A percentile compares a stretch with the other conserved stretches of the same genome.
Evolutionary conservation across 495 filamentous ascomycete genomes (phyloP).

Genomic region (Talaromyces borbonicus): DNA sequence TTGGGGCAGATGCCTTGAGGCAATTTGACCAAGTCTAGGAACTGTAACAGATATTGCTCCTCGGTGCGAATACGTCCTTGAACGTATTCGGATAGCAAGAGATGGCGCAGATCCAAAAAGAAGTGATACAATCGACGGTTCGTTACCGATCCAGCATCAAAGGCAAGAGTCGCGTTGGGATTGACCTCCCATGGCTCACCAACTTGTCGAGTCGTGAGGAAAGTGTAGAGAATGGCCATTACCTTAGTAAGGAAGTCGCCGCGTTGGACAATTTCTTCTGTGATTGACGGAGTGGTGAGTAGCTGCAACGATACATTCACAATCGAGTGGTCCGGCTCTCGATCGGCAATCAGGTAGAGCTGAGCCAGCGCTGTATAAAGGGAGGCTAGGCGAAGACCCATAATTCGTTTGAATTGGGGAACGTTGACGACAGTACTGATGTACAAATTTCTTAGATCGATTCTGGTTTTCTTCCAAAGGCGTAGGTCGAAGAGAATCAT

Average conservation of each 20-base stretch:
- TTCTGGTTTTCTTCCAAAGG: conserved; percentile 91
- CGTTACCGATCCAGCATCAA: conserved; percentile 85
- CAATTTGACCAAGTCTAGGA: conserved; percentile 88
- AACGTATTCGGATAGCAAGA: conserved; percentile 78
- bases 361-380: conserved; percentile 90
- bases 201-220: conserved; percentile 90
- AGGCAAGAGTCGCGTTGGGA: conserved; percentile 72
- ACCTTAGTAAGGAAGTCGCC: conserved; percentile 96
- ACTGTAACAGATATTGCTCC: conserved; percentile 81
- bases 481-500: conserved; percentile 92
- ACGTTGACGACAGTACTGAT: conserved; percentile 93
- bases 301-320: conserved; percentile 95
- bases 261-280: conserved; percentile 81
- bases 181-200: conserved; percentile 83
- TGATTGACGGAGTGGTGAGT: conserved; percentile 92
- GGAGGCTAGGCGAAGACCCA: conserved; percentile 84
- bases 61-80: conserved; percentile 73
- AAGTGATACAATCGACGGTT: conserved; percentile 96
- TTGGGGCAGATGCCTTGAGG: conserved; percentile 97
- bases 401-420: conserved; percentile 90
- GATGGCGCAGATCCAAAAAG: conserved; percentile 84
- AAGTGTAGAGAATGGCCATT: conserved; percentile 94
- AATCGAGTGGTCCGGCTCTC: conserved; percentile 96
- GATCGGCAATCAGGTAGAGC: conserved; percentile 89
- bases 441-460: conserved; percentile 84